These are phyloP conservation scores for Ustilago hordei DNA, from an alignment of 1,284 basidiomycete genomes.

Conservation along the genomic window DNA sequence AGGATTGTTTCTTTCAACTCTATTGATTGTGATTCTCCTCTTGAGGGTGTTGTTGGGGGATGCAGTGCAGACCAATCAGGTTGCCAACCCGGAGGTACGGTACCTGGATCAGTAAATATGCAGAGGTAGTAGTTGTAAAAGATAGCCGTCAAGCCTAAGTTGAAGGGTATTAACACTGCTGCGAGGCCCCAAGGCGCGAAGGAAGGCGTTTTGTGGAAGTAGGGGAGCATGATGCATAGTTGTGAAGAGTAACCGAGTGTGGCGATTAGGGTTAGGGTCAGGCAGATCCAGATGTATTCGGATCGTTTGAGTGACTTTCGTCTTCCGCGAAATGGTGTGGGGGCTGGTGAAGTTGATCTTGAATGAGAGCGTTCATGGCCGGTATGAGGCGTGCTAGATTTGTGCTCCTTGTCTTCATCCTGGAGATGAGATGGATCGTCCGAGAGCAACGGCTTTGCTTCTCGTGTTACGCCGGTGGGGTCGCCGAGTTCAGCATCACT, in stretches of 20 bases:
- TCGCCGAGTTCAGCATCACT: constrained; percentile 29
- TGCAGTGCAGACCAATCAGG: constrained; percentile 56
- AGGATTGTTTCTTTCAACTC: constrained; percentile 45
- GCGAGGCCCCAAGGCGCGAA: constrained; percentile 75
- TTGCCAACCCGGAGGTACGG: constrained; percentile 58
- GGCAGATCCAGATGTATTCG: constrained; percentile 44
- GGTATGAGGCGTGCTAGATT: background rate
- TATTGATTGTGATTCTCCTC: constrained; percentile 2
- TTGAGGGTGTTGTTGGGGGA: background rate
- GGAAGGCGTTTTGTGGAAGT: constrained; percentile 52
- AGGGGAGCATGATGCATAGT: constrained; percentile 60
- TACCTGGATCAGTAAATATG: constrained; percentile 56
- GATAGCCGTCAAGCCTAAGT: constrained; percentile 73
- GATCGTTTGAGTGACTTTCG: constrained; percentile 41
- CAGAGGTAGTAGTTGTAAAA: constrained; percentile 64
- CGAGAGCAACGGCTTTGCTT: constrained; percentile 14
- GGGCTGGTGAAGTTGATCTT: background rate
- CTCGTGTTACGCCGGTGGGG: background rate
- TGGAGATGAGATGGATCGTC: background rate
- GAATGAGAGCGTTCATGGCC: background rate
- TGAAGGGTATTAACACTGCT: constrained; percentile 84
- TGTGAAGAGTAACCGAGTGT: constrained; percentile 61
- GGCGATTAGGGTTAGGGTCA: constrained; percentile 45
- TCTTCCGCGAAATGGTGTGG: constrained; percentile 10
- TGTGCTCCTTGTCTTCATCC: background rate